Conservation (phyloP, 129 eudicot species). For the Pulicaria dysenterica region DNA sequence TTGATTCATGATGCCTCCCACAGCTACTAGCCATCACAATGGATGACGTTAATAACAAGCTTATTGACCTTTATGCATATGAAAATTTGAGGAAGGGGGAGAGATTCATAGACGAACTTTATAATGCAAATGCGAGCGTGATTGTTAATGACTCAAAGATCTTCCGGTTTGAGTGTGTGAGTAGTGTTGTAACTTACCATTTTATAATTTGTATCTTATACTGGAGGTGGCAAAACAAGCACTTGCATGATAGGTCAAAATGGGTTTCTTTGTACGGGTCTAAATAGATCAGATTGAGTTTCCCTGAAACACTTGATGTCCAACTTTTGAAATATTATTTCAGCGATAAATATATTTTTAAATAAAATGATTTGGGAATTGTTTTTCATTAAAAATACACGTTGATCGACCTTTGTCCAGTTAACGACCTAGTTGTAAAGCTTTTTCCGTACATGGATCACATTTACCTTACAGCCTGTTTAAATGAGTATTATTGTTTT, state of each 20-base stretch:
- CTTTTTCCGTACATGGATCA: not conserved
- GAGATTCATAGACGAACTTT: slow-evolving; percentile 63
- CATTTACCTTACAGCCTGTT: not conserved
- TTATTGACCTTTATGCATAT: slow-evolving; percentile 80
- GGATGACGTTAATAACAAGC: slow-evolving; percentile 84
- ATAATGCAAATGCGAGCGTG: slow-evolving; percentile 79
- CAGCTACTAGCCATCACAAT: slow-evolving; percentile 75
- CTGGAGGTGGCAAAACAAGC: not conserved
- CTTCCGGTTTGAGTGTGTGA: slow-evolving; percentile 81
- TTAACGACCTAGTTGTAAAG: not conserved
- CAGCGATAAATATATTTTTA: not conserved
- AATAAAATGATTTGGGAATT: slow-evolving; percentile 1
- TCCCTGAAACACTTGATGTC: not conserved
- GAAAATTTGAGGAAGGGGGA: slow-evolving; percentile 68
- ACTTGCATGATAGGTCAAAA: not conserved
- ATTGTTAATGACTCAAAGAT: slow-evolving; percentile 82
- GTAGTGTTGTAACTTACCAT: slow-evolving; percentile 24
- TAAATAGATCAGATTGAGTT: not conserved
- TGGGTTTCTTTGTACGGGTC: not conserved
- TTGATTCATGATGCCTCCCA: slow-evolving; percentile 6
- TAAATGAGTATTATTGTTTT: slow-evolving; percentile 34
- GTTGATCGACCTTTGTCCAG: not conserved
- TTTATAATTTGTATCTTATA: not conserved
- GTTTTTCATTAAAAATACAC: not conserved
- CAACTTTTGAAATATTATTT: not conserved